phyloP scores from a whole-genome alignment of 78 protist species.

The Speleostelium caveatum region DNA sequence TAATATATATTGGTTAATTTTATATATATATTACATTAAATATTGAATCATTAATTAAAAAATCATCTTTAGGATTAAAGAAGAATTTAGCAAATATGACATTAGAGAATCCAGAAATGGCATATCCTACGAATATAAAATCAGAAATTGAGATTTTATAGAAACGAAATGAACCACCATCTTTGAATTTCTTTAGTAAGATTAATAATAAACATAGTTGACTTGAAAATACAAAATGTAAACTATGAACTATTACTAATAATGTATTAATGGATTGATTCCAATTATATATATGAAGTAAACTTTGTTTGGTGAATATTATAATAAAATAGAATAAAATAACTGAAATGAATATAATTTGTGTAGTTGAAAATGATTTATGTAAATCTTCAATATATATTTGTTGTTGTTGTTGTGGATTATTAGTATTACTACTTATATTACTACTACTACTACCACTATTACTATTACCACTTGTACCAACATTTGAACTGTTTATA shows the following conservation, averaged over 20 bases:
- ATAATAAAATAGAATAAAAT: slow-evolving; percentile 24
- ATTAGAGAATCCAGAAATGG: slow-evolving; percentile 34
- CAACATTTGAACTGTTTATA: not conserved
- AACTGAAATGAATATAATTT: slow-evolving; percentile 10
- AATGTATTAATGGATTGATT: slow-evolving; percentile 23
- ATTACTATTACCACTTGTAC: not conserved
- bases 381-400: not conserved
- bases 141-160: not conserved
- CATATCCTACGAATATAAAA: slow-evolving; percentile 14
- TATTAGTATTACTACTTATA: not conserved
- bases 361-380: not conserved
- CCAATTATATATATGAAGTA: slow-evolving; percentile 25
- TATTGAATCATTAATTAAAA: slow-evolving; percentile 29
- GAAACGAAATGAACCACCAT: not conserved
- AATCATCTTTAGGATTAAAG: slow-evolving; percentile 48
- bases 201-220: slow-evolving; percentile 13
- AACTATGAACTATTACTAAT: slow-evolving; percentile 3
- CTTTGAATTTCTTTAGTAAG: not conserved
- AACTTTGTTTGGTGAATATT: slow-evolving; percentile 34
- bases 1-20: not conserved
- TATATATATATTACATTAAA: slow-evolving; percentile 28
- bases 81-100: not conserved
- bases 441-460: not conserved
- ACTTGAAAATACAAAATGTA: slow-evolving; percentile 36
- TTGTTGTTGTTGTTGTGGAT: not conserved